Conservation (phyloP, 2,329 filamentous ascomycete species). For the Arthrobotrys iridis region DNA sequence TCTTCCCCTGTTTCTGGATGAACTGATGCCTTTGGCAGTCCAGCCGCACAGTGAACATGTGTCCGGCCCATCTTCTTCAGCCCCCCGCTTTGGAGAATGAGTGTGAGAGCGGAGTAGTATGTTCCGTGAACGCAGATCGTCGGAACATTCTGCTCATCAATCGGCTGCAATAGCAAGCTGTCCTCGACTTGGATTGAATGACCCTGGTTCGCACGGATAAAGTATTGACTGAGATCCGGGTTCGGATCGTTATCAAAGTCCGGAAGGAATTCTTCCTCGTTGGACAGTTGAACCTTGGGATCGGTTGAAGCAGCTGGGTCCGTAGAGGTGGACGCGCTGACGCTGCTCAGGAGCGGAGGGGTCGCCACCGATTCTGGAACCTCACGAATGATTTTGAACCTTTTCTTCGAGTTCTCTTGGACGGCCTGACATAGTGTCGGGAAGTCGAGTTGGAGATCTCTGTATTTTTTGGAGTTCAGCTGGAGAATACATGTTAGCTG, state of each 20-base stretch:
- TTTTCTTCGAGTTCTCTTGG: conserved; percentile 83
- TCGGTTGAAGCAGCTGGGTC: conserved; percentile 56
- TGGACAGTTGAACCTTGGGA: conserved; percentile 60
- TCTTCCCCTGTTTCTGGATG: conserved; percentile 43
- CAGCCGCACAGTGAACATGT: conserved; percentile 89
- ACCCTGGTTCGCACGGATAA: conserved; percentile 95
- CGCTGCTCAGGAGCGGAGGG: conserved; percentile 54
- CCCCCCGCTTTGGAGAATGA: conserved; percentile 79
- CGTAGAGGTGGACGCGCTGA: conserved; percentile 55
- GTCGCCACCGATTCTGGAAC: conserved; percentile 58
- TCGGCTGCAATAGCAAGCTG: conserved; percentile 74
- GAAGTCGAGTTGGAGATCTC: conserved; percentile 77
- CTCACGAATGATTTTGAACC: conserved; percentile 77
- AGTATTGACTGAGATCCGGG: conserved; percentile 72
- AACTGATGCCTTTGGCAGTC: conserved; percentile 63
- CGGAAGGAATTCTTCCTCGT: conserved; percentile 60
- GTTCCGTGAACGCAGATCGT: conserved; percentile 83
- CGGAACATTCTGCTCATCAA: conserved; percentile 70
- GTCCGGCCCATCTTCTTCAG: conserved; percentile 82
- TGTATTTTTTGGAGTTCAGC: conserved; percentile 71
- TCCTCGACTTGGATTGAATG: conserved; percentile 82
- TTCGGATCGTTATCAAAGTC: conserved; percentile 57
- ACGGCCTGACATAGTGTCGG: conserved; percentile 77
- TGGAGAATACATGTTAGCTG: conserved; percentile 57
- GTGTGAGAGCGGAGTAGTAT: conserved; percentile 80